Evolutionary conservation across 306 rosid species (phyloP).

Genomic region (Glycine tomentella): DNA sequence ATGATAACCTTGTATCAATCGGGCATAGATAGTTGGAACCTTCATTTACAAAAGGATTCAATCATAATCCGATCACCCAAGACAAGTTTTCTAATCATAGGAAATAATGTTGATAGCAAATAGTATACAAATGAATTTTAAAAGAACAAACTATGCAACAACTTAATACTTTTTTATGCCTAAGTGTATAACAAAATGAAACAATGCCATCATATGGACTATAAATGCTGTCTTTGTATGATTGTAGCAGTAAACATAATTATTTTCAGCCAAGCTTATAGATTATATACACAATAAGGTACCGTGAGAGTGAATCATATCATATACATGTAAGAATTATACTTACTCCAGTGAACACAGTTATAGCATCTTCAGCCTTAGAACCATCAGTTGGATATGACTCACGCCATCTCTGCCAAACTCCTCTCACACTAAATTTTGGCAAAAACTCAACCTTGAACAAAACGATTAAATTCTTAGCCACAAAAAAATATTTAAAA

Average conservation of each 20-base stretch:
- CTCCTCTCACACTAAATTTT: conserved; percentile 90
- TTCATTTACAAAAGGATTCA: conserved; percentile 47
- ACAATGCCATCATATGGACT: conserved; percentile 16
- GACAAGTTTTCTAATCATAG: conserved; percentile 25
- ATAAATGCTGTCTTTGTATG: conserved; percentile 29
- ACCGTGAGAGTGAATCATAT: conserved; percentile 18
- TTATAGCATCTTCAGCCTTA: conserved; percentile 65
- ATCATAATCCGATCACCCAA: conserved; percentile 30
- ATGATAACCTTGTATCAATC: conserved; percentile 85
- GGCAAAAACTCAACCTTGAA: conserved; percentile 96
- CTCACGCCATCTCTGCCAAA: conserved; percentile 97
- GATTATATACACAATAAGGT: conserved; percentile 29
- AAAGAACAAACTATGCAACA: conserved; percentile 33
- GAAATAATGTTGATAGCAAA: conserved; percentile 13
- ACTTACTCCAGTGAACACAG: conserved; percentile 95
- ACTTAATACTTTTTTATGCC: conserved; percentile 4
- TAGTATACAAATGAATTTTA: conserved; percentile 18
- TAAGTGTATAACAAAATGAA: conserved; percentile 16
- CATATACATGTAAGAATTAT: conserved; percentile 22
- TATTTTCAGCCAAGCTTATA: conserved; percentile 34
- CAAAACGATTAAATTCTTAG: conserved; percentile 48
- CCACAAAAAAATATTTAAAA: conserved; percentile 27
- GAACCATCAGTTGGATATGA: conserved; percentile 75
- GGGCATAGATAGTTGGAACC: conserved; percentile 94
- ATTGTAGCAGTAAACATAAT: conserved; percentile 32